Evolutionary conservation across 106 monocot species (phyloP), one percentile per base, ranked within the genome.

Genomic region (Acanthochlamys bracteata): DNA sequence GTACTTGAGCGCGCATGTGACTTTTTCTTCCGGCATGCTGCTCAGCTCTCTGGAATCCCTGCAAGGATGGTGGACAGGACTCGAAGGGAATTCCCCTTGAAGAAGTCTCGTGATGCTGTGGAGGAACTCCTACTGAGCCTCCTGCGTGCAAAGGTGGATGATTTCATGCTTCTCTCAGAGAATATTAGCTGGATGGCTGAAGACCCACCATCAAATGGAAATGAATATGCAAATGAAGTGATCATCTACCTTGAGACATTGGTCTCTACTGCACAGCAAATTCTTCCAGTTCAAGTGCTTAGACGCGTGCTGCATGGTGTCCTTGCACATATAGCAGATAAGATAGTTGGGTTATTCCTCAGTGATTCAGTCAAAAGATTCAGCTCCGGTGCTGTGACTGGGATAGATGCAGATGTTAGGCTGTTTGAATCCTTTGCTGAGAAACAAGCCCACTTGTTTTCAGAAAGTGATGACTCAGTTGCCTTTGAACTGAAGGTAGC

Each of bases 351-450:
- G 16, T 39, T 98, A 23, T 98, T 98, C 51, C 73, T 89, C 13
- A 67, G 66, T 41, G 98, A 98, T 64, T 76, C 78, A 0, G 79
- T 91, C 7, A 98, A 86, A 76, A 78, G 92, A 64, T 98, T 92
- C 63, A 92, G 88, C 71, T 85, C 61, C 20, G 88, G 74, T 74
- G 88, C 92, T 11, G 88, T 98, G 0, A 70, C 65, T 11, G 98
- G 98, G 33, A 79, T 98, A 16, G 85, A 98, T 69, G 51, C 66
- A 16, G 98, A 98, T 72, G 57, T 98, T 21, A 78, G 67, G 60
- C 60, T 83, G 39, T 92, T 92, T 24, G 98, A 98, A 69, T 80
- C 82, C 2, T 98, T 92, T 71, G 88, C n/a, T n/a, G 98, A 99
- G 4, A 82, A 61, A 46, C 83, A 83, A 59, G 76, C 65, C 10